Evolutionary conservation across 306 rosid species (phyloP), one percentile per base, ranked within the genome.

Genomic region (Boehmeria nivea): DNA sequence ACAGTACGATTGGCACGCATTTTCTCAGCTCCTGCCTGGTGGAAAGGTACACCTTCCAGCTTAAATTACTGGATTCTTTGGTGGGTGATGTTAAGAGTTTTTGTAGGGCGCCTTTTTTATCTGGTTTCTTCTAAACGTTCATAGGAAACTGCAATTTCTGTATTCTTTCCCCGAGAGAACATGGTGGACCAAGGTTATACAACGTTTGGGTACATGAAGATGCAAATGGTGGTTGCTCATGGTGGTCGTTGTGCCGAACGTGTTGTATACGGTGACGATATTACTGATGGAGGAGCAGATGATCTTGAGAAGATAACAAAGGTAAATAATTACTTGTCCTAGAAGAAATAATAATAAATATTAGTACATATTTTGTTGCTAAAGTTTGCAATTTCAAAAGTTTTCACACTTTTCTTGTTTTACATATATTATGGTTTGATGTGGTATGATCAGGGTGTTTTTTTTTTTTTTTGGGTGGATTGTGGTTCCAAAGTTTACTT

Each of bases 171-270:
- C 23, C 79, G 94, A 69, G 99, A 91, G 80, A 95, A 91, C 69
- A 77, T 77, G 93, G 81, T 91, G 45, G 96, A 87, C 74, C 99
- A 87, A 78, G 99, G 99, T 67, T 91, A 87, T 64, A 78, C 95
- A 31, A 91, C 96, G 65, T 91, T 91, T 67, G 95, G 99, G 61
- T 91, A 85, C 82, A 69, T 91, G 89, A 81, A 58, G 79, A 91
- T 85, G 96, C 95, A 87, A 81, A 87, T 91, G 96, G 84, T 91
- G 26, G 96, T 91, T 56, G 96, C 99, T 46, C 99, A 91, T 67
- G 99, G 99, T 61, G 95, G 99, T 54, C 81, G 86, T 66, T 87
- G 96, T 45, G 99, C 99, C 11, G 99, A 91, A 62, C 78, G 74
- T 40, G 70, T 85, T 48, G 73, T 91, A 36, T 87, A 72, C 63